Evolutionary conservation across 306 rosid genomes (phyloP).

Genomic region (Carpinus viminea): DNA sequence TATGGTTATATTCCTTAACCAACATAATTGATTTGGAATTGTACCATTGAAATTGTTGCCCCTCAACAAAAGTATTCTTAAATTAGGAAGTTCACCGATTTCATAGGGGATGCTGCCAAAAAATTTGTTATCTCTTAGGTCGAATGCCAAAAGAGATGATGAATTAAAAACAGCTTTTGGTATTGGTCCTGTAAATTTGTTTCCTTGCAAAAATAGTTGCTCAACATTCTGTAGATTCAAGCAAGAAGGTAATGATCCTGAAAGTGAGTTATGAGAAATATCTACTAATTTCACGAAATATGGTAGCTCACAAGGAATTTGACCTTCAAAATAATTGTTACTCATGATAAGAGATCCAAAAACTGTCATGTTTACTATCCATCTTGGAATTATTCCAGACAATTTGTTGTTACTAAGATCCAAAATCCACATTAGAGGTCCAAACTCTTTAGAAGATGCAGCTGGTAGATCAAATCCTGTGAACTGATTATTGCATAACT

Average conservation of each 20-base stretch:
- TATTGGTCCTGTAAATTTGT: background rate
- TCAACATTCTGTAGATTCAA: background rate
- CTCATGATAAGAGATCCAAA: background rate
- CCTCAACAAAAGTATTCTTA: slow-evolving; percentile 2
- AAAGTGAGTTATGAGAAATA: slow-evolving; percentile 2
- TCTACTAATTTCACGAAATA: background rate
- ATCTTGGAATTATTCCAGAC: background rate
- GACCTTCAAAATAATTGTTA: background rate
- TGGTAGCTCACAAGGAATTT: background rate
- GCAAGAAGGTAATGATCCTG: slow-evolving; percentile 14
- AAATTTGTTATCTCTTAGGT: background rate
- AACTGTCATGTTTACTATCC: background rate
- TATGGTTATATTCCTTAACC: background rate
- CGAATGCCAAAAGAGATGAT: background rate
- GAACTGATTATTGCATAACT: background rate
- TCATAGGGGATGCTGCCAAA: background rate
- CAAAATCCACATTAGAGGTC: background rate
- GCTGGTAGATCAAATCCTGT: background rate
- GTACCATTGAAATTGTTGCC: background rate
- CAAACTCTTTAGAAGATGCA: background rate
- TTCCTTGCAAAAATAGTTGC: background rate
- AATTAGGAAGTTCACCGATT: background rate
- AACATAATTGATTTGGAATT: slow-evolving; percentile 6
- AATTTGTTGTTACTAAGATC: background rate
- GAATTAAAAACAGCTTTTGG: background rate